Evolutionary conservation across 495 filamentous ascomycete species (phyloP).

Genomic region (Bacidia gigantensis): DNA sequence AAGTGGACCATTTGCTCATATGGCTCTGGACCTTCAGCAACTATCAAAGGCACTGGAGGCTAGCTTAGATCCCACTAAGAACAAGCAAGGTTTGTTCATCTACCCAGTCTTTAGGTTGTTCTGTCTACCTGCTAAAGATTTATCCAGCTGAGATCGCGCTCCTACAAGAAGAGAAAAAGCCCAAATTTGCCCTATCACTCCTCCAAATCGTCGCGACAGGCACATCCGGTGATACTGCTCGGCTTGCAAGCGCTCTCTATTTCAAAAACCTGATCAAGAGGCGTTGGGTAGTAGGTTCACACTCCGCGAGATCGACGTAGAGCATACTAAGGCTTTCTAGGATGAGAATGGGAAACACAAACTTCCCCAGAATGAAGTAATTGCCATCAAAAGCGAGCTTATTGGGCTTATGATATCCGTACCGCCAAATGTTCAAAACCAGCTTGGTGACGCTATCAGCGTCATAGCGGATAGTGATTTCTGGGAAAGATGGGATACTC

Average conservation of each 20-base stretch:
- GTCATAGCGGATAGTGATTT: slow-evolving; percentile 97
- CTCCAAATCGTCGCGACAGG: slow-evolving; percentile 75
- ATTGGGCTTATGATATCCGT: slow-evolving; percentile 93
- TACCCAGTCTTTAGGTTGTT: neutral
- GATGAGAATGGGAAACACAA: slow-evolving; percentile 90
- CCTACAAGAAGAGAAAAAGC: slow-evolving; percentile 58
- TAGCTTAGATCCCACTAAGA: slow-evolving; percentile 70
- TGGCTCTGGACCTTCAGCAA: slow-evolving; percentile 60
- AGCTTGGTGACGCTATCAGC: slow-evolving; percentile 91
- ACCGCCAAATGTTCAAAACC: slow-evolving; percentile 72
- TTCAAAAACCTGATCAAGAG: slow-evolving; percentile 97
- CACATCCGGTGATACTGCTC: slow-evolving; percentile 52
- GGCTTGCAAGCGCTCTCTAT: slow-evolving; percentile 81
- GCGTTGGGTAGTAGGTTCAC: slow-evolving; percentile 59
- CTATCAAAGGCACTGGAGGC: slow-evolving; percentile 70
- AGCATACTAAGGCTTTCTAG: slow-evolving; percentile 22
- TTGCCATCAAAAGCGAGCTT: slow-evolving; percentile 81
- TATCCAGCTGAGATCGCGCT: slow-evolving; percentile 64
- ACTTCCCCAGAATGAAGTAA: slow-evolving; percentile 64
- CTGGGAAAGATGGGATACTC: slow-evolving; percentile 84
- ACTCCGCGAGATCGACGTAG: neutral
- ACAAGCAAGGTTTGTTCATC: slow-evolving; percentile 62
- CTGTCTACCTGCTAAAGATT: neutral
- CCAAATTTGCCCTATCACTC: slow-evolving; percentile 73
- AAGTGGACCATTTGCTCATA: slow-evolving; percentile 31